Evolutionary conservation across 75 land plant species (phyloP).

Genomic region (Sequoiadendron giganteum): DNA sequence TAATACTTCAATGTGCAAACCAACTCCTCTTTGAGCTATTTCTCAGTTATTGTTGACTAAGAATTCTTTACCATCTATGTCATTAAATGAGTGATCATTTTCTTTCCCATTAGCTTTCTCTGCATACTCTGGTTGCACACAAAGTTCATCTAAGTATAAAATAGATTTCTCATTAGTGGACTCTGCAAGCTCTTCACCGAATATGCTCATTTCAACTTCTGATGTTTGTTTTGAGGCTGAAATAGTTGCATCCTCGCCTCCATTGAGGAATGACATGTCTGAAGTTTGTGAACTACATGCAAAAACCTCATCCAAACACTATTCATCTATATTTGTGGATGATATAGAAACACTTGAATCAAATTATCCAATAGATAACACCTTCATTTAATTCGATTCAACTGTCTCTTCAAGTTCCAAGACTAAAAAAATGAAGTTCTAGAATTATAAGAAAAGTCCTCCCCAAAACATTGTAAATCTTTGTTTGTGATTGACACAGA

Average conservation of each 20-base stretch:
- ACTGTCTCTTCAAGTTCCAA: constrained; percentile 4
- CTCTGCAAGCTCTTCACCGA: not conserved
- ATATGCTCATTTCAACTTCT: not conserved
- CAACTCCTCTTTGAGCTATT: not conserved
- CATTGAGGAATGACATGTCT: not conserved
- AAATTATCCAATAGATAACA: not conserved
- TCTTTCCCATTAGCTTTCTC: constrained; percentile 10
- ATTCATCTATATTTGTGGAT: not conserved
- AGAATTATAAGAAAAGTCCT: not conserved
- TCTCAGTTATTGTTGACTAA: not conserved
- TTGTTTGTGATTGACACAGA: not conserved
- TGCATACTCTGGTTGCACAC: not conserved
- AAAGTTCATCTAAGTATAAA: not conserved
- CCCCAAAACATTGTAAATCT: not conserved
- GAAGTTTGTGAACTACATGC: not conserved
- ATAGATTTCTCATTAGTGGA: not conserved
- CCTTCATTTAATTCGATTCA: not conserved
- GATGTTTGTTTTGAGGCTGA: not conserved
- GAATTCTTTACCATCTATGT: not conserved
- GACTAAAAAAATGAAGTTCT: not conserved
- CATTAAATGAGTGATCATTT: not conserved
- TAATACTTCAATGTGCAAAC: constrained; percentile 14
- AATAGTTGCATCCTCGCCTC: not conserved
- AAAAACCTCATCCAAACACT: not conserved
- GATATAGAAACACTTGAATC: not conserved